These are phyloP conservation scores for Diophrys appendiculata DNA, from an alignment of 73 alveolate genomes.

Conservation along the genomic window DNA sequence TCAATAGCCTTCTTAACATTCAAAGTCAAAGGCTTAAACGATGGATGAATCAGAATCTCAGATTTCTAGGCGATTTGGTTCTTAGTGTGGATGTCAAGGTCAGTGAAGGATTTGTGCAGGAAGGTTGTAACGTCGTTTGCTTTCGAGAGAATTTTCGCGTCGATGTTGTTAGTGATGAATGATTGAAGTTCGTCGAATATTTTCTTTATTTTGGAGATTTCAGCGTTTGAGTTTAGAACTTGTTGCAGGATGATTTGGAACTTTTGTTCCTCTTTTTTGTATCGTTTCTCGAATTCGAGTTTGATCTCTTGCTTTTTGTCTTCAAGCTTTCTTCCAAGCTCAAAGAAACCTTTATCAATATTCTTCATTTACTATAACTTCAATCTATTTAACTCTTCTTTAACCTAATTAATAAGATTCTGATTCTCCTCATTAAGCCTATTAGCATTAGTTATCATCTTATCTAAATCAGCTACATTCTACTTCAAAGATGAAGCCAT, in stretches of 20 bases:
- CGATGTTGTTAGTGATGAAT: conserved; percentile 56
- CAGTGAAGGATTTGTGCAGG: conserved; percentile 67
- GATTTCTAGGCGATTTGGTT: conserved; percentile 59
- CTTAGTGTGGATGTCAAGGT: conserved; percentile 61
- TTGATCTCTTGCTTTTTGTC: conserved; percentile 66
- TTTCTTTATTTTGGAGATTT: conserved; percentile 56
- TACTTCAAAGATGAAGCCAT: conserved; percentile 64
- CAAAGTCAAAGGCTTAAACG: conserved; percentile 62
- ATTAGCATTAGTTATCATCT: conserved; percentile 70
- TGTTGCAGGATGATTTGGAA: conserved; percentile 46
- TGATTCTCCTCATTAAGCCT: conserved; percentile 73
- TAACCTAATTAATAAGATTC: conserved; percentile 58
- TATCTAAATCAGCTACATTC: conserved; percentile 69
- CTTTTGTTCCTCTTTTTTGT: conserved; percentile 65
- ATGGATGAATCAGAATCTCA: conserved; percentile 66
- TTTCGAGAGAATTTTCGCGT: conserved; percentile 50
- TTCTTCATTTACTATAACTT: conserved; percentile 62
- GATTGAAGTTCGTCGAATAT: conserved; percentile 54
- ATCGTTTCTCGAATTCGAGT: conserved; percentile 59
- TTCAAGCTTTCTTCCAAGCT: conserved; percentile 59
- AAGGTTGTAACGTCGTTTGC: conserved; percentile 72
- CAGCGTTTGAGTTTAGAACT: conserved; percentile 44
- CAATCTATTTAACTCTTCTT: conserved; percentile 69
- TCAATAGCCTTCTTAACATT: conserved; percentile 72
- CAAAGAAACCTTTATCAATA: conserved; percentile 68